Evolutionary conservation across 179 eudicot species (phyloP), one percentile per base, ranked within the genome.

Genomic region (Monotropa hypopitys): DNA sequence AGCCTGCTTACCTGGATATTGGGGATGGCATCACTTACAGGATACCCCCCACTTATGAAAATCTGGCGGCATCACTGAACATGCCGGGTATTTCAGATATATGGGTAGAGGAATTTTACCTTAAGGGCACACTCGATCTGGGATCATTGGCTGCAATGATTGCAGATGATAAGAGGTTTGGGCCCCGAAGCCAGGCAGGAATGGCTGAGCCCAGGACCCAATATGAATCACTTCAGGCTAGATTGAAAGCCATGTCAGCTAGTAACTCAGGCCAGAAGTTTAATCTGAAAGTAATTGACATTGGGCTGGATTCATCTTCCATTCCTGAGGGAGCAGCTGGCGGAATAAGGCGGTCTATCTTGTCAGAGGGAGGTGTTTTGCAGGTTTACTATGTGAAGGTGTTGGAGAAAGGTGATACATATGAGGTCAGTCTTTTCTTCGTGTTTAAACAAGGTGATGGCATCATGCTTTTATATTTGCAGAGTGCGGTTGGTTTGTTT

Each of bases 291-390:
- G 91, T 95, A 69, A 89, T 88, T 76, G 97, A 95, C 76, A 79
- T 83, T 73, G 91, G 86, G 57, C 74, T 92, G 83, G 86, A 84
- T 70, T 72, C 85, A 43, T 81, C 75, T 73, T 84, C 95, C 53
- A 81, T 88, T n/a, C 99, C 99, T 33, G 99, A 95, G 82, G 97
- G 97, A 28, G 97, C 99, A 69, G 97, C 99, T 76, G 99, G 99
- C 81, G 81, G 86, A 63, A 92, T 90, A 81, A 83, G 84, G 72
- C 83, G 99, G 78, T 88, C 85, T 57, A 95, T 95, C 61, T 80
- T 93, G 87, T 84, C 93, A 3, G 99, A 95, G 28, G 84, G 89
- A 79, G 97, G 97, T 73, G 84, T 84, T 68, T 80, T 95, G 89
- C 97, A 95, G 81, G 89, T 93, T 78, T 89, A 77, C 85, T 89